A percentile compares a stretch with the other conserved stretches of the same genome.
These are phyloP conservation scores for Populus deltoides DNA, from an alignment of 345 rosid species.

Conservation along the genomic window DNA sequence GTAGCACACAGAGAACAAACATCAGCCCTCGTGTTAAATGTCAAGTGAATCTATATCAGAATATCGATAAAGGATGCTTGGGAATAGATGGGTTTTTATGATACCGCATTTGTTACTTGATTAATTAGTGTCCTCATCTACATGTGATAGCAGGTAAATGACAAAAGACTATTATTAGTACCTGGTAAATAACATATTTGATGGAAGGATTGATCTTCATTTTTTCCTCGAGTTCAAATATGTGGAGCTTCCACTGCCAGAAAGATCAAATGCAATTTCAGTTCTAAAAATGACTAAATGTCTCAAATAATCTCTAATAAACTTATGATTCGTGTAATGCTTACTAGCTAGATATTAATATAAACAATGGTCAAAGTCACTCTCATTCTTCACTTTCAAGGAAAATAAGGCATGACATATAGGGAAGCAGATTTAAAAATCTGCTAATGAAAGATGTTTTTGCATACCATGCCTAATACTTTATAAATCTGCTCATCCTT, in stretches of 20 bases:
- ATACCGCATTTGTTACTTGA: not conserved
- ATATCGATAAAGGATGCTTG: not conserved
- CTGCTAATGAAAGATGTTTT: not conserved
- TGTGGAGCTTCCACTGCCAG: conserved; percentile 89
- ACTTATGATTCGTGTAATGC: not conserved
- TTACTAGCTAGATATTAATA: not conserved
- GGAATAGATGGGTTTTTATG: not conserved
- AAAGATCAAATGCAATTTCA: conserved; percentile 5
- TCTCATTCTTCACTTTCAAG: not conserved
- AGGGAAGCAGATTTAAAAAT: not conserved
- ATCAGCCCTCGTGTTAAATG: not conserved
- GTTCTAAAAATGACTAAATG: not conserved
- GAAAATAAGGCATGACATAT: not conserved
- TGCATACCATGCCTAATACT: not conserved
- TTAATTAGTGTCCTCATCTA: too few relatives aligned
- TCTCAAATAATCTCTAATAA: conserved; percentile 8
- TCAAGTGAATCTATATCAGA: not conserved
- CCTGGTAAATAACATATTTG: conserved; percentile 86
- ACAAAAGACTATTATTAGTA: not conserved
- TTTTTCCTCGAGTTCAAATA: conserved; percentile 89
- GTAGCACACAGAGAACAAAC: not conserved
- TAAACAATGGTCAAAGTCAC: not conserved
- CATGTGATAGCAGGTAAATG: conserved; percentile 2
- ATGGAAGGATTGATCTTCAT: conserved; percentile 68
- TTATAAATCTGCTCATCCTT: not conserved